phyloP scores from a whole-genome alignment of 306 rosid species.

The Ceratonia siliqua region DNA sequence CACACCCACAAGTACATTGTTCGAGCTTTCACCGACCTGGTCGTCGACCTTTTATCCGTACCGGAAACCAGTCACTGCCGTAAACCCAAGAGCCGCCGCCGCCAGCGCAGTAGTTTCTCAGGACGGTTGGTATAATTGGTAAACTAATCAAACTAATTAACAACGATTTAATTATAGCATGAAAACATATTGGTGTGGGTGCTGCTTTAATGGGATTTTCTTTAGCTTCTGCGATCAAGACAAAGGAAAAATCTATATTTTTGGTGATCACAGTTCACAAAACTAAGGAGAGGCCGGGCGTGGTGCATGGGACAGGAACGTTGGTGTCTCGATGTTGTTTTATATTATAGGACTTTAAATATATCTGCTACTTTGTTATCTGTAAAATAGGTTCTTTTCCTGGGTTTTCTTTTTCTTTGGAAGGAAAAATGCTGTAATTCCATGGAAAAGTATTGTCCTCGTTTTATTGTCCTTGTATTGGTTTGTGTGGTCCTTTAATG shows the following conservation, averaged over 20 bases:
- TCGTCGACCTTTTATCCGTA: slow-evolving; percentile 46
- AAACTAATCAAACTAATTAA: not conserved
- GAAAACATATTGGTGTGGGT: too few species aligned
- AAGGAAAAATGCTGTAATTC: not conserved
- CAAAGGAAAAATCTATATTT: too few species aligned
- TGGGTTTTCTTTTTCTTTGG: not conserved
- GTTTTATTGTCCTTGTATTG: slow-evolving; percentile 48
- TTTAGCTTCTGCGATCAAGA: slow-evolving; percentile 28
- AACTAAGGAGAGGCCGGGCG: slow-evolving; percentile 54
- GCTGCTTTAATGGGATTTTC: slow-evolving; percentile 3
- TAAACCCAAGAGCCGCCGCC: slow-evolving; percentile 13
- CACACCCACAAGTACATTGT: slow-evolving; percentile 73
- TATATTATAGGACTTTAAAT: not conserved
- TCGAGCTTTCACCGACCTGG: slow-evolving; percentile 81
- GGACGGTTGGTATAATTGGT: slow-evolving; percentile 14
- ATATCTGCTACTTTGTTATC: slow-evolving; percentile 10
- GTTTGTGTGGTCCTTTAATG: slow-evolving; percentile 47
- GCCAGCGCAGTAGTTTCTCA: slow-evolving; percentile 32
- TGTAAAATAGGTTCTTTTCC: not conserved
- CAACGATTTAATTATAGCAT: not conserved
- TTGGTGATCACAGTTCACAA: slow-evolving; percentile 20
- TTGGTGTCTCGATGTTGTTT: slow-evolving; percentile 52
- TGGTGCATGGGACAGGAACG: slow-evolving; percentile 43
- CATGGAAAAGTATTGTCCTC: slow-evolving; percentile 36
- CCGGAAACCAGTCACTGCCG: slow-evolving; percentile 28